Conservation (phyloP, 352 stramenopile species). For the Aphanomyces invadans region DNA sequence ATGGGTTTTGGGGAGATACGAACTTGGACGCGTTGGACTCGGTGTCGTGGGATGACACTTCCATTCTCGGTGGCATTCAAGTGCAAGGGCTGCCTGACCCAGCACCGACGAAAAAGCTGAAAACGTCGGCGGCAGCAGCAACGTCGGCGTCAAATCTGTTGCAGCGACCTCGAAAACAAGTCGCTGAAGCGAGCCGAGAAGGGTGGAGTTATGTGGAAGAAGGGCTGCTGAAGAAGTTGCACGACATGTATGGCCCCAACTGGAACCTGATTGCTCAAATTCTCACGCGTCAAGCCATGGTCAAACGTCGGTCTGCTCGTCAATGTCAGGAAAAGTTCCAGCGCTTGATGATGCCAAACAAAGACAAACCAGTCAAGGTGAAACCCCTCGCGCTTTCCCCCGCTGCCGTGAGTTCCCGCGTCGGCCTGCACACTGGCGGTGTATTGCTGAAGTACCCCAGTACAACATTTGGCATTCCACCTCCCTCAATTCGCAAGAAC, state of each 20-base stretch:
- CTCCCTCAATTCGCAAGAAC: slow-evolving; percentile 10
- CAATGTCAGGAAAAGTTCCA: slow-evolving; percentile 68
- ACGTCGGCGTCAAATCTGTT: neutral
- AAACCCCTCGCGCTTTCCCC: slow-evolving; percentile 17
- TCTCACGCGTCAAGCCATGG: slow-evolving; percentile 60
- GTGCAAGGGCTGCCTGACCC: slow-evolving; percentile 26
- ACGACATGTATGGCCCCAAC: slow-evolving; percentile 79
- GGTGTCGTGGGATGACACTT: slow-evolving; percentile 70
- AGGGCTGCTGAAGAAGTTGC: slow-evolving; percentile 71
- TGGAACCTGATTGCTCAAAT: slow-evolving; percentile 83
- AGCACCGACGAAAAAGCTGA: slow-evolving; percentile 49
- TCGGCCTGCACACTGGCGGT: slow-evolving; percentile 15
- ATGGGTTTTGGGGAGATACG: slow-evolving; percentile 81
- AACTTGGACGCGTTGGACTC: slow-evolving; percentile 80
- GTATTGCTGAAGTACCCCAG: slow-evolving; percentile 18
- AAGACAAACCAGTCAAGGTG: slow-evolving; percentile 25
- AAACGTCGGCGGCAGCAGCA: slow-evolving; percentile 28
- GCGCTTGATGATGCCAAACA: slow-evolving; percentile 19
- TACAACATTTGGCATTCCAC: slow-evolving; percentile 17
- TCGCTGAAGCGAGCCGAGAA: slow-evolving; percentile 43
- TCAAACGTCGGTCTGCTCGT: slow-evolving; percentile 66
- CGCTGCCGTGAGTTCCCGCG: slow-evolving; percentile 11
- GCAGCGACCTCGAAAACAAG: slow-evolving; percentile 48
- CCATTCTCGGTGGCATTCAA: slow-evolving; percentile 55
- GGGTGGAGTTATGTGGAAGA: slow-evolving; percentile 69